phyloP scores from a whole-genome alignment of 768 basidiomycete genomes.

The Lactarius trivialis region DNA sequence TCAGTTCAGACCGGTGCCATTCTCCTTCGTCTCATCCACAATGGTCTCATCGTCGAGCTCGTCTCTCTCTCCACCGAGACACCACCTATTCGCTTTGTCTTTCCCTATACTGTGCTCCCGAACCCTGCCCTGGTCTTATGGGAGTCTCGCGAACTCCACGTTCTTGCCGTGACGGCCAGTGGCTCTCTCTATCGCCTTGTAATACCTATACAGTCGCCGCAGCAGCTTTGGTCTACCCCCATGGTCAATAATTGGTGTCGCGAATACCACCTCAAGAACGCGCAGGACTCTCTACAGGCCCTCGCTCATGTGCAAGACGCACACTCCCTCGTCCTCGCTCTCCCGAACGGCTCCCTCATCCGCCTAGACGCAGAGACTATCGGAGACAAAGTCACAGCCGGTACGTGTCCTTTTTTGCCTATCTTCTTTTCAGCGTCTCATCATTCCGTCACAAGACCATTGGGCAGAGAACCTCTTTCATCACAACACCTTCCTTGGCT shows the following conservation, averaged over 20 bases:
- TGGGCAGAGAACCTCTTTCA: slow-evolving; percentile 65
- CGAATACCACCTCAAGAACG: slow-evolving; percentile 58
- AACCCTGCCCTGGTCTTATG: slow-evolving; percentile 57
- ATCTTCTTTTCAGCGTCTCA: not conserved
- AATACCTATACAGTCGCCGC: slow-evolving; percentile 44
- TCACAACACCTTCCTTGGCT: slow-evolving; percentile 59
- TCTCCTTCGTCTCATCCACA: slow-evolving; percentile 68
- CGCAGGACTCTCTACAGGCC: slow-evolving; percentile 35
- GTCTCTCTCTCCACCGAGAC: slow-evolving; percentile 61
- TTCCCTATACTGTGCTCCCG: slow-evolving; percentile 61
- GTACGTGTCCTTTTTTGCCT: slow-evolving; percentile 35
- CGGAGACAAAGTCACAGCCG: slow-evolving; percentile 48
- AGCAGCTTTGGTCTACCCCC: slow-evolving; percentile 20
- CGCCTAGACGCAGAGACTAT: slow-evolving; percentile 61
- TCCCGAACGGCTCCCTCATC: slow-evolving; percentile 57
- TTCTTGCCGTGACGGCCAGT: slow-evolving; percentile 59
- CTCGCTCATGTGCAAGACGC: slow-evolving; percentile 55
- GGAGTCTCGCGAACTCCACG: slow-evolving; percentile 47
- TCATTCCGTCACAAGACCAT: slow-evolving; percentile 41
- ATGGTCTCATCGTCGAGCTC: slow-evolving; percentile 68
- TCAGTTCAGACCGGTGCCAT: slow-evolving; percentile 55
- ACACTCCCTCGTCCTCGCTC: slow-evolving; percentile 56
- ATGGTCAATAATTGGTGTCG: slow-evolving; percentile 49
- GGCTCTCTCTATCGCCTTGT: slow-evolving; percentile 72
- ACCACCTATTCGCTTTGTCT: slow-evolving; percentile 68